Base-by-base conservation (phyloP, 2,329 filamentous ascomycete species). In the Myriosclerotinia scirpicola region DNA sequence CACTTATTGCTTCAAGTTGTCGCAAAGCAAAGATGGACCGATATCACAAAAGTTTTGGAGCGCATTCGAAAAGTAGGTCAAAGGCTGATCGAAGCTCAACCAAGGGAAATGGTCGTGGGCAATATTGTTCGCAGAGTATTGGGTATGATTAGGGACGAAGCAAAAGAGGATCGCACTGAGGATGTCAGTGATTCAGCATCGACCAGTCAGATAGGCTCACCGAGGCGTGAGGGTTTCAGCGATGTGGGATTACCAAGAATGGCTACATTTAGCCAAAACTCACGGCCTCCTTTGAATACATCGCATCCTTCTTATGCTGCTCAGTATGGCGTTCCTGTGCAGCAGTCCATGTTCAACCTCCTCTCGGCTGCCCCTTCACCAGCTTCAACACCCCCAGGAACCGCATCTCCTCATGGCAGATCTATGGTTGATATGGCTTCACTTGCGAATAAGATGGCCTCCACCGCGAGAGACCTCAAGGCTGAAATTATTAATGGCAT, bases 401-500 rank as follows among this genome's bases (percentile, higher is more conserved):
- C 79, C 20, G 78, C 78, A 22, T 85, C 85, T 17, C 82, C 85
- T 1, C 79, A 80, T 50, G 79, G 80, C 9, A 75, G 71, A 63
- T 61, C 71, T 15, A 56, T 56, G 7, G 34, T 74, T n/a, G 74
- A 72, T 64, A 67, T 73, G 20, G 66, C 71, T 9, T 71, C 71
- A 14, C 65, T 77, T 30, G 68, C 75, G 17, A 71, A 71, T n/a
- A 72, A 70, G 56, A 75, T 75, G 62, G 67, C 69, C 44, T 72
- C 66, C 15, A 70, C 71, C n/a, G 73, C 75, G 4, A 85, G 90
- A 68, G 90, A 96, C 69, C 82, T 98, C 67, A 90, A 93, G 68
- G 92, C 92, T 17, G 95, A 98, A 78, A 90, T 98, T 36, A 89
- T 97, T 71, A 91, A 95, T 73, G 95, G 93, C 53, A 97, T 99